phyloP scores from a whole-genome alignment of 2,329 filamentous ascomycete genomes.

The Tolypocladium inflatum region DNA sequence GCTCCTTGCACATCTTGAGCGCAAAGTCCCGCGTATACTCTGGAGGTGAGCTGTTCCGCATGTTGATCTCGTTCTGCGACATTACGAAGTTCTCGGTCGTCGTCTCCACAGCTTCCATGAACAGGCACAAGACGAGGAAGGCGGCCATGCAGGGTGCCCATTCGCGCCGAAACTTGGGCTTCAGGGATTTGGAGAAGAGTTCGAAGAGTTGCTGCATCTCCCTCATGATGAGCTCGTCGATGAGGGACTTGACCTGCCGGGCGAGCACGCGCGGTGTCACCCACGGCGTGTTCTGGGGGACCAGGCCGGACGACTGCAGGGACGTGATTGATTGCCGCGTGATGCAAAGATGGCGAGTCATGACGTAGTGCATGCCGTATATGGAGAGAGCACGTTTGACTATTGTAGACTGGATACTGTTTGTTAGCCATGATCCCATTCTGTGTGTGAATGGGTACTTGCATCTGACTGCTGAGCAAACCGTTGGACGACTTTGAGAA shows the following conservation, averaged over 20 bases:
- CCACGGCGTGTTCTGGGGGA: constrained; percentile 32
- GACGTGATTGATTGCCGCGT: constrained; percentile 32
- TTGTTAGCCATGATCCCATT: neutral
- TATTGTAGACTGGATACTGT: constrained; percentile 29
- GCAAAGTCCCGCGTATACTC: constrained; percentile 32
- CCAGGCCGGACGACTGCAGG: constrained; percentile 30
- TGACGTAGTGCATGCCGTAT: constrained; percentile 48
- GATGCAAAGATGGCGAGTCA: constrained; percentile 44
- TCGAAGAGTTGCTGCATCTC: constrained; percentile 44
- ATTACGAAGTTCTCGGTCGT: constrained; percentile 43
- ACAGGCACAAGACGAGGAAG: constrained; percentile 46
- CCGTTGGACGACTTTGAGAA: constrained; percentile 37
- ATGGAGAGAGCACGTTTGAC: constrained; percentile 44
- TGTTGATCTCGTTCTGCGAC: constrained; percentile 38
- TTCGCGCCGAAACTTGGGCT: constrained; percentile 40
- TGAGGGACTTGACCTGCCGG: constrained; percentile 45
- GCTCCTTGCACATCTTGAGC: constrained; percentile 36
- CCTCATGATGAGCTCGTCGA: constrained; percentile 43
- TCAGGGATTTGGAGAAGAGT: constrained; percentile 41
- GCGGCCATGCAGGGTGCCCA: constrained; percentile 49
- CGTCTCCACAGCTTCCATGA: constrained; percentile 48
- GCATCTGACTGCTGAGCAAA: constrained; percentile 37
- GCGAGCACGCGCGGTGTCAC: constrained; percentile 45
- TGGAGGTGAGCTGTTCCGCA: constrained; percentile 26
- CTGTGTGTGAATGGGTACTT: constrained; percentile 10